Percentiles rank a stretch among this genome's conserved stretches.
phyloP scores from a whole-genome alignment of 1,284 basidiomycete genomes.

The Ustilago esculenta region DNA sequence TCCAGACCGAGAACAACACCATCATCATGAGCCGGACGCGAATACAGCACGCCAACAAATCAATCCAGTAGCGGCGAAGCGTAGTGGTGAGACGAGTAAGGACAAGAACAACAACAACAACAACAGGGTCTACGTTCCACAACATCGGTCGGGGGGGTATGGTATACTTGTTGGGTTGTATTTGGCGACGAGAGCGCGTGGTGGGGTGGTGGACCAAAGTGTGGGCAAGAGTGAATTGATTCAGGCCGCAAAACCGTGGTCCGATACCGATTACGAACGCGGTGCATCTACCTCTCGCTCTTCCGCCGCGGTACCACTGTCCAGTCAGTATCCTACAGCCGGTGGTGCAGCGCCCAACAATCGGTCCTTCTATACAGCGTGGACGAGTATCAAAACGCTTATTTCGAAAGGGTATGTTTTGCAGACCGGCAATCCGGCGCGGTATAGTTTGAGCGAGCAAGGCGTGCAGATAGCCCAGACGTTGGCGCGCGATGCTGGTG shows the following conservation, averaged over 20 bases:
- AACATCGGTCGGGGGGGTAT: conserved; percentile 60
- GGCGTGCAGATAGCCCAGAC: conserved; percentile 54
- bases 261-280: conserved; percentile 58
- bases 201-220: too few species aligned
- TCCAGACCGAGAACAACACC: too few species aligned
- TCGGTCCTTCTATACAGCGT: conserved; percentile 59
- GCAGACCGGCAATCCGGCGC: conserved; percentile 60
- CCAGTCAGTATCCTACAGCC: conserved; percentile 17
- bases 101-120: too few species aligned
- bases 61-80: too few species aligned
- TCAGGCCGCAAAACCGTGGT: conserved; percentile 54
- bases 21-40: too few species aligned
- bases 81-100: too few species aligned
- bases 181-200: conserved; percentile 22
- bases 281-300: conserved; percentile 32
- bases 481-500: conserved; percentile 38
- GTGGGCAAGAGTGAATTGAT: conserved; percentile 61
- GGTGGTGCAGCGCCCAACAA: conserved; percentile 17
- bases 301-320: conserved; percentile 32
- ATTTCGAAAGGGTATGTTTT: conserved; percentile 63
- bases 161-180: conserved; percentile 62
- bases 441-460: conserved; percentile 58
- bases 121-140: conserved; percentile 59
- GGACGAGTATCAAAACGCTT: conserved; percentile 66
- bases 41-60: too few species aligned